phyloP scores from a whole-genome alignment of 345 rosid species.

The Citrus maxima region DNA sequence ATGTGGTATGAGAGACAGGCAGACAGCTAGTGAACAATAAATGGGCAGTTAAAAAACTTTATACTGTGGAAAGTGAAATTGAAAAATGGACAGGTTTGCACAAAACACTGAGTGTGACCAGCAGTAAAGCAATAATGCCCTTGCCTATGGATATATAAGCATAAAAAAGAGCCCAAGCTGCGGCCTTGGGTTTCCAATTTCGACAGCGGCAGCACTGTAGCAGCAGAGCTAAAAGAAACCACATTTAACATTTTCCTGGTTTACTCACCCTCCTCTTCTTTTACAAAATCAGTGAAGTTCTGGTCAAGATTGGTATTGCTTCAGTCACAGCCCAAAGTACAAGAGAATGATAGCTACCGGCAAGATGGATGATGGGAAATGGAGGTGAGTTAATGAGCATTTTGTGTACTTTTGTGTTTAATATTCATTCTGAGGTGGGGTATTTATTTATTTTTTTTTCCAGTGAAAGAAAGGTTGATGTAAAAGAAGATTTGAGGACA shows the following conservation, averaged over 20 bases:
- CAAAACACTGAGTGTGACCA: neutral
- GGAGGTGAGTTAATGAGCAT: slow-evolving; percentile 22
- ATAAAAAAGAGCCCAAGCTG: neutral
- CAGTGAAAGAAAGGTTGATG: slow-evolving; percentile 44
- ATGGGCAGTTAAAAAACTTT: neutral
- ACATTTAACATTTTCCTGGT: neutral
- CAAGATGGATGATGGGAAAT: slow-evolving; percentile 24
- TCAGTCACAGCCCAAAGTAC: neutral
- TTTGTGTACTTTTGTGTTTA: neutral
- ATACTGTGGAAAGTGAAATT: neutral
- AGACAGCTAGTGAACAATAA: neutral
- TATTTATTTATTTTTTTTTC: slow-evolving; percentile 2
- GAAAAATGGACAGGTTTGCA: neutral
- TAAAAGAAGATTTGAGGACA: slow-evolving; percentile 43
- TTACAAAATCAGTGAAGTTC: neutral
- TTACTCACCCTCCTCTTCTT: neutral
- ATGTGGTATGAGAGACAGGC: neutral
- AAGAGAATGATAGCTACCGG: slow-evolving; percentile 30
- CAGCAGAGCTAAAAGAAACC: neutral
- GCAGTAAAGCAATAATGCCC: neutral
- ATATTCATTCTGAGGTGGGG: slow-evolving; percentile 25
- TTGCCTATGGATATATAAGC: neutral
- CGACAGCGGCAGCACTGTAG: neutral
- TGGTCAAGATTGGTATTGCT: neutral
- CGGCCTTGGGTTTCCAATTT: neutral